Base-by-base conservation (phyloP, 2,329 filamentous ascomycete genomes). In the Aspergillus sp. region DNA sequence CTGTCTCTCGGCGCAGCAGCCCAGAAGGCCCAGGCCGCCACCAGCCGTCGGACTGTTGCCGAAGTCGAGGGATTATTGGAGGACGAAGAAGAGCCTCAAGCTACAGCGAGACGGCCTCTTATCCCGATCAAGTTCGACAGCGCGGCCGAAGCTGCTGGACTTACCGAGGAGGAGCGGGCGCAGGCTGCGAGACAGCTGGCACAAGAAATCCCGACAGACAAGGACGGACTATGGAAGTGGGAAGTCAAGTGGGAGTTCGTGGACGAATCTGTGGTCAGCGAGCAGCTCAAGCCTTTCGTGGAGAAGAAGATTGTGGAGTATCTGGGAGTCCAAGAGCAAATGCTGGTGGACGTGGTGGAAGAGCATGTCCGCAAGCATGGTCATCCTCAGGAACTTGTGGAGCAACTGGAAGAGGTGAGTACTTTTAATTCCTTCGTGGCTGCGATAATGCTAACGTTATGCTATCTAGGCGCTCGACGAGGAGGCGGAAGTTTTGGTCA, bases 291-390 rank as follows among this genome's bases (percentile, higher is more conserved):
- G 72, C 93, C 94, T 31, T 99, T 97, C 80, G 92, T 98, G 60
- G 93, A 97, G 82, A 96, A 96, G 85, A 99, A 98, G 84, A 92
- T 98, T 69, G 90, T 99, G 63, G 95, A 99, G 78, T 96, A 95
- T 71, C 85, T 99, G 53, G 96, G 96, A 62, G 91, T 99, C 61
- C 93, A 98, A 79, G 95, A 99, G 77, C 92, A 98, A 79, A 89
- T 97, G 80, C 82, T 99, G 52, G 93, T 99, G 34, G 93, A 97
- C 73, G 89, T 95, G 48, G 92, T 98, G 45, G 90, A 97, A 73
- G 90, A 93, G 71, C 92, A 96, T 77, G 81, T 99, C 65, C 86
- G 89, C 66, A 89, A 88, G 69, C 88, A 89, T 69, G 89, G 88
- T 28, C 85, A 84, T 65, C 91, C 95, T n/a, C 85, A 88, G 63